These are phyloP conservation scores for Aspergillus avenaceus DNA, from an alignment of 495 filamentous ascomycete species.

Conservation along the genomic window DNA sequence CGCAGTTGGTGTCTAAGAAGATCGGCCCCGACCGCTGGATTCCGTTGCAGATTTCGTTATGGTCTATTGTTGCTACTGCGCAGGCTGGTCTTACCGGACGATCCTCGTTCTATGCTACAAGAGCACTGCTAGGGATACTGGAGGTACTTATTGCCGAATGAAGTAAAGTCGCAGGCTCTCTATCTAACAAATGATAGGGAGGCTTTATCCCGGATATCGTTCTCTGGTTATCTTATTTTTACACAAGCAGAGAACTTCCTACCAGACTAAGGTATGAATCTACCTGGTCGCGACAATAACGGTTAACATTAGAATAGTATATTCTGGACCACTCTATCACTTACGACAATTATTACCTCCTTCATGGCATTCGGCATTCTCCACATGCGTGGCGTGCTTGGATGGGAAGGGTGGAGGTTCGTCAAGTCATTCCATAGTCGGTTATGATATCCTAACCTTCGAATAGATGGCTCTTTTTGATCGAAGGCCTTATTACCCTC, in stretches of 20 bases:
- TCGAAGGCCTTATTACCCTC: slow-evolving; percentile 53
- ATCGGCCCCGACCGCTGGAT: slow-evolving; percentile 78
- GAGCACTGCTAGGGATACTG: slow-evolving; percentile 62
- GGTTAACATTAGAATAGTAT: slow-evolving; percentile 22
- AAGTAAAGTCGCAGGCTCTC: neutral
- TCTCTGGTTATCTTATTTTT: slow-evolving; percentile 69
- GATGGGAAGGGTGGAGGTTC: slow-evolving; percentile 28
- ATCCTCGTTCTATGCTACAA: slow-evolving; percentile 55
- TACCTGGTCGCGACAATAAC: slow-evolving; percentile 6
- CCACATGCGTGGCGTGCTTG: slow-evolving; percentile 33
- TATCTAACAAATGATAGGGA: slow-evolving; percentile 37
- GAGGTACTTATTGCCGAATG: slow-evolving; percentile 25
- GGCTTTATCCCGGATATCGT: slow-evolving; percentile 53
- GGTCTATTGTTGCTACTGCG: slow-evolving; percentile 61
- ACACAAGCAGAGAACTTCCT: slow-evolving; percentile 57
- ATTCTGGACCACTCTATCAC: slow-evolving; percentile 60
- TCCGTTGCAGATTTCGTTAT: slow-evolving; percentile 67
- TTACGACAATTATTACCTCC: slow-evolving; percentile 40
- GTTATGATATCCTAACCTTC: neutral
- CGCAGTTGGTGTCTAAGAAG: slow-evolving; percentile 61
- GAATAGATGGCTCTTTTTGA: slow-evolving; percentile 42
- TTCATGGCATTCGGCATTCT: slow-evolving; percentile 45
- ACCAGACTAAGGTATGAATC: slow-evolving; percentile 49
- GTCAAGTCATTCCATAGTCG: no score
- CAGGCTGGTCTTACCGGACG: slow-evolving; percentile 59